Conservation (phyloP, 106 monocot genomes). For the Platanthera guangdongensis region DNA sequence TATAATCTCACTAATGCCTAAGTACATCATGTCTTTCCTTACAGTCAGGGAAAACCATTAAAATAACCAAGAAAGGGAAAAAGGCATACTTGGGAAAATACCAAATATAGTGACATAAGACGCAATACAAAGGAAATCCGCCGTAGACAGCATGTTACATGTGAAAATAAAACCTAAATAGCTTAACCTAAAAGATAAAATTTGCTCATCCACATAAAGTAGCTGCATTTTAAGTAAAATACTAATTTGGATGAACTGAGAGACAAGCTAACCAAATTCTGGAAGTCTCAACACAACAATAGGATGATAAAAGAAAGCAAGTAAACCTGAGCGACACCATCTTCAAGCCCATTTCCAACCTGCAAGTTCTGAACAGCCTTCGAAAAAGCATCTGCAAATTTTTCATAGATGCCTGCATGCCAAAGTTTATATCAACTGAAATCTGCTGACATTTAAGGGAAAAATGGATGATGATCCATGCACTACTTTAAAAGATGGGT, state of each 20-base stretch:
- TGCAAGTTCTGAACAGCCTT: slow-evolving; percentile 72
- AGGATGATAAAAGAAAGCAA: slow-evolving; percentile 2
- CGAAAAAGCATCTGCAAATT: slow-evolving; percentile 76
- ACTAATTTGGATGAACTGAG: neutral
- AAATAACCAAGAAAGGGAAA: neutral
- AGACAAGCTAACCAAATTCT: neutral
- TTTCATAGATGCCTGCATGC: slow-evolving; percentile 75
- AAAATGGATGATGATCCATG: neutral
- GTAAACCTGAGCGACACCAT: slow-evolving; percentile 61
- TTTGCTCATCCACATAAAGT: neutral
- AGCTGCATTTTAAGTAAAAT: neutral
- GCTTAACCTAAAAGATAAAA: neutral
- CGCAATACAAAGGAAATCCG: neutral
- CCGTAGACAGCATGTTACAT: neutral
- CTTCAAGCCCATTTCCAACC: slow-evolving; percentile 87
- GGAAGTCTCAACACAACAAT: neutral
- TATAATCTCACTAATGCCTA: too few relatives aligned
- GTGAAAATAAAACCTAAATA: neutral
- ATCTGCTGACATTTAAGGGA: neutral
- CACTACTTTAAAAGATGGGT: neutral
- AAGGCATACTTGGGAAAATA: neutral
- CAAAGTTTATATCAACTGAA: neutral
- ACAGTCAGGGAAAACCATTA: neutral
- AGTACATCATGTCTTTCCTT: too few relatives aligned
- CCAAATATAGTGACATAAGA: neutral